Base-by-base conservation (phyloP, 345 rosid species). In the Populus deltoides region DNA sequence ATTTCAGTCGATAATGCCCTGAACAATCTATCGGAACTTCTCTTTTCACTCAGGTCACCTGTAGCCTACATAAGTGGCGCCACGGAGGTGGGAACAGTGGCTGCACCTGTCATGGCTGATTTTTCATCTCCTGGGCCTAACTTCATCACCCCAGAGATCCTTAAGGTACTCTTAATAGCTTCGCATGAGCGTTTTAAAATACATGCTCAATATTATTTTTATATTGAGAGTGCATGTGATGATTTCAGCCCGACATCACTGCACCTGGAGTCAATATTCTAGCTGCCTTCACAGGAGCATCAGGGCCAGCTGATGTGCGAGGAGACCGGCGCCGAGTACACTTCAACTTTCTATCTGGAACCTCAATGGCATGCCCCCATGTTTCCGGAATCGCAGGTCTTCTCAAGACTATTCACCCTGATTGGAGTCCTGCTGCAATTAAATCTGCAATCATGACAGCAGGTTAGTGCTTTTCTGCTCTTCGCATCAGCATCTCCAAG, bases 201-300 rank as follows among this genome's bases (percentile, higher is more conserved):
- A 31, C 33, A 31, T 0, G 33, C 33, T 31, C 33, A 31, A 31
- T 33, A 33, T 33, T 33, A 39, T 7, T 39, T 39, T 39, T 7
- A 39, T 8, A 39, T 10, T 39, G 43, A 39, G 41, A 39, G 43
- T 8, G 10, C 10, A 6, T 8, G 43, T 39, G 43, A 39, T 39
- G 36, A 35, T 17, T 61, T 17, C 79, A 94, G 83, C 98, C 98
- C 1, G 97, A 94, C 83, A 6, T 94, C 59, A 89, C 92, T 31
- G 98, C 98, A 3, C 97, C 98, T 6, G 98, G 98, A 24, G 94
- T 92, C 36, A 85, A 89, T 55, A 91, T 94, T 68, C 83, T 94
- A 68, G 98, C 98, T 2, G 97, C 85, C 0, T 92, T 89, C 91
- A 80, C 98, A 0, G 87, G 87, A 12, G 84, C 86, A 3, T 71